Evolutionary conservation across 495 filamentous ascomycete genomes (phyloP), one percentile per base, ranked within the genome.

Genomic region (Letharia columbiana): DNA sequence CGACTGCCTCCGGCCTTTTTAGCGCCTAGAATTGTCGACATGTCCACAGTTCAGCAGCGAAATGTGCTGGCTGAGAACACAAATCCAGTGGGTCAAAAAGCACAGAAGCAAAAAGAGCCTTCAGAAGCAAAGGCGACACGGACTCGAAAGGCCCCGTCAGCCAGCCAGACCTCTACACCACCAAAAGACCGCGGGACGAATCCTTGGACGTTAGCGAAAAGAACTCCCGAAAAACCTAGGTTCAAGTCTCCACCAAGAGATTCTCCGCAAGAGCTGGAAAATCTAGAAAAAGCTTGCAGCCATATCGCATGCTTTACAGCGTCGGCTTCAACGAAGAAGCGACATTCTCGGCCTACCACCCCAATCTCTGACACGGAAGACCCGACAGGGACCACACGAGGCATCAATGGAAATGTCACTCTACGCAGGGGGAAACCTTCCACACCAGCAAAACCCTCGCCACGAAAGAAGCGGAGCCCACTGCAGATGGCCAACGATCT

Each of bases 141-240:
- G 4, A 17, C 44, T 54, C 7, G 40, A 8, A 54, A 44, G 28
- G 45, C 57, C n/a, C 37, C 44, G 9, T 20, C 47, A 39, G 39
- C n/a, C n/a, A 54, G 18, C 23, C 58, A 50, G 9, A 31, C 20
- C n/a, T 35, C 59, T 3, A 42, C 61, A 10, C 61, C 68, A 0
- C 45, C 65, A 40, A 44, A 52, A 39, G 39, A 63, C 45, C 65
- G 57, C 39, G 42, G 49, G 11, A 39, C 50, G 8, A 71, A 71
- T 62, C 69, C 69, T 6, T 69, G 69, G 69, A 71, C 69, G 1
- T 23, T 68, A 17, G 44, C 67, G 10, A 66, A 65, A 61, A 54
- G 69, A 52, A 67, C 69, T 9, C 47, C 59, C 31, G 63, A 69
- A 31, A 69, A 47, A 23, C 28, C 68, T 17, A 66, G 42, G 10